Evolutionary conservation across 1,139 yeast species (phyloP), one percentile per base, ranked within the genome.

Genomic region (Protomyces macrosporus): DNA sequence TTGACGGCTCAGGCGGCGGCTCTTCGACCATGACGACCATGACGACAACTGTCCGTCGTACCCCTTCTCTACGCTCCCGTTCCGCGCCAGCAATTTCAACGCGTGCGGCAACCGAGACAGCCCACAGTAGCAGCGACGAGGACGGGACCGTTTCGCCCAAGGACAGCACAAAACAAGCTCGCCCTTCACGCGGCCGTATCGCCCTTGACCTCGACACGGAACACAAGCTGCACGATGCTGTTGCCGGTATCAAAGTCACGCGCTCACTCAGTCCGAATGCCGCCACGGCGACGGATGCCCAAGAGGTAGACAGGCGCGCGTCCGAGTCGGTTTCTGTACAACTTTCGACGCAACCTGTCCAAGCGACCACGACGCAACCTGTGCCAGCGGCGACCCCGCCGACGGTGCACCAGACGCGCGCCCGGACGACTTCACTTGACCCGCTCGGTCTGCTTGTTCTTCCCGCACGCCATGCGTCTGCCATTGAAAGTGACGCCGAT

Each of bases 171-270:
- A 9, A 52, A 35, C 12, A 33, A 23, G 23, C 23, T 23, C 23
- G 23, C 23, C 23, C 23, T 23, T 23, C 23, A 23, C 42, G 39
- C 61, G 33, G 62, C 35, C 51, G 62, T 4, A n/a, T 55, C 39
- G 16, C 37, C 34, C 45, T 58, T n/a, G 62, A 48, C 35, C 30
- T 16, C 6, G 62, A 58, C 10, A 16, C 37, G 6, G 62, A 58
- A 30, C 55, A 58, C 9, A 58, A 58, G 42, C 45, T 58, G 10
- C 62, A 58, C 34, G 62, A 58, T 7, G 62, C 56, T 3, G 62
- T 58, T 23, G 53, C 62, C 6, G 40, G 50, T 14, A 58, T 58
- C 45, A 51, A 52, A 23, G 53, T 58, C 12, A 58, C 62, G 10
- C 62, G 62, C 9, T 58, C 62, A 14, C 32, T 58, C 42, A 51